Conservation (phyloP, 768 basidiomycete species). For the Agrocybe praecox region DNA sequence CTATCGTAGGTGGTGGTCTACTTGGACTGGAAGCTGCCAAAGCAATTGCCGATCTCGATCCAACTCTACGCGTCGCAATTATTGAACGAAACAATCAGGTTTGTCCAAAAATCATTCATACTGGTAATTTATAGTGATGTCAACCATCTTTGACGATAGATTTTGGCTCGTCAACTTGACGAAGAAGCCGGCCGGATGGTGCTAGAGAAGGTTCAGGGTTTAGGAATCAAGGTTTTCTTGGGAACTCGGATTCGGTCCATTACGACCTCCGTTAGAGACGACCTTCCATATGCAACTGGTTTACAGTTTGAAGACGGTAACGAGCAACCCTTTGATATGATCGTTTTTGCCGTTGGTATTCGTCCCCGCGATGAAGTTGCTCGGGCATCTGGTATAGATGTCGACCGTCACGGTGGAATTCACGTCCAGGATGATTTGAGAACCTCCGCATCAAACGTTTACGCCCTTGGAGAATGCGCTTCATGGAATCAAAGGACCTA, state of each 20-base stretch:
- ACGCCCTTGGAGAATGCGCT: slow-evolving; percentile 79
- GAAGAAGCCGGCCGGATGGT: slow-evolving; percentile 25
- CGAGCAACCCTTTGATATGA: slow-evolving; percentile 50
- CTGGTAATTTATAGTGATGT: neutral
- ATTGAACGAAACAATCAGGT: slow-evolving; percentile 17
- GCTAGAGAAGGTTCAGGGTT: slow-evolving; percentile 32
- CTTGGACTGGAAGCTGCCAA: slow-evolving; percentile 79
- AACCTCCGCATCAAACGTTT: slow-evolving; percentile 62
- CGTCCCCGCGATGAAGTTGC: slow-evolving; percentile 73
- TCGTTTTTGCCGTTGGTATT: slow-evolving; percentile 73
- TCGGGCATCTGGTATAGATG: slow-evolving; percentile 49
- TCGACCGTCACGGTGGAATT: slow-evolving; percentile 54
- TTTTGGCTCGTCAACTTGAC: slow-evolving; percentile 28
- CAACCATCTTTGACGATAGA: neutral
- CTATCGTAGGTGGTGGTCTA: slow-evolving; percentile 70
- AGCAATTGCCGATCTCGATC: slow-evolving; percentile 60
- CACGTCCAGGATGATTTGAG: slow-evolving; percentile 55
- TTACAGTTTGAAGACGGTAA: slow-evolving; percentile 52
- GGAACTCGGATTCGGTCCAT: slow-evolving; percentile 35
- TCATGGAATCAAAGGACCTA: slow-evolving; percentile 69
- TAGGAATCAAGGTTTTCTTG: slow-evolving; percentile 57
- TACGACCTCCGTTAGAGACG: slow-evolving; percentile 24
- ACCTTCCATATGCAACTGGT: slow-evolving; percentile 38
- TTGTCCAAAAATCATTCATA: slow-evolving; percentile 3
- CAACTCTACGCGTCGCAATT: slow-evolving; percentile 22